Conservation (phyloP, 352 stramenopile genomes). For the Globisporangium orthogonon region DNA sequence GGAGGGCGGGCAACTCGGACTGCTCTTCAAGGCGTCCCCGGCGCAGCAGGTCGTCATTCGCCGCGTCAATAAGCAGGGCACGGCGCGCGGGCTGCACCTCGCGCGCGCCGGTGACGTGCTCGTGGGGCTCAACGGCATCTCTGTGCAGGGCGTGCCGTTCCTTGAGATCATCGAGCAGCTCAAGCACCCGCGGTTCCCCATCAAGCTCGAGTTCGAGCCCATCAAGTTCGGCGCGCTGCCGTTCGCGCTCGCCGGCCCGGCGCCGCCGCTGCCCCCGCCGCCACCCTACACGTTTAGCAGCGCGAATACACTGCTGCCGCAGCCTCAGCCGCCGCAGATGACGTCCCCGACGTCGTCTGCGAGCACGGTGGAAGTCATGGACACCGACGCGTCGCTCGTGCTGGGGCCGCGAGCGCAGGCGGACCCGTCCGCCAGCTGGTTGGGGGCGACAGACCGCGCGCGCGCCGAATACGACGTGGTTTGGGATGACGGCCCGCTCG, state of each 20-base stretch:
- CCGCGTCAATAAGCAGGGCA: conserved; percentile 67
- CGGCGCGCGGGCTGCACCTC: conserved; percentile 47
- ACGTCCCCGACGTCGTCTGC: conserved; percentile 23
- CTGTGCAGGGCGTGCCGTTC: conserved; percentile 43
- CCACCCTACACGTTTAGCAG: conserved; percentile 5
- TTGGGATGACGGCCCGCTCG: conserved; percentile 63
- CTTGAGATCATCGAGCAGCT: conserved; percentile 61
- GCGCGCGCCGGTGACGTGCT: conserved; percentile 74
- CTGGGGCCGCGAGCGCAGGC: conserved; percentile 1
- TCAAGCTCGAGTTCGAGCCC: conserved; percentile 65
- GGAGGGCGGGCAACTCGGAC: conserved; percentile 52
- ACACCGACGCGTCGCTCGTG: conserved; percentile 14
- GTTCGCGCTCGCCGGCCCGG: not conserved
- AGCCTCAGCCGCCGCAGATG: not conserved
- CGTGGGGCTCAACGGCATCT: conserved; percentile 53
- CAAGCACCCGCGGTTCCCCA: conserved; percentile 49
- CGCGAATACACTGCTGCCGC: too few species aligned
- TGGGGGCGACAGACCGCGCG: conserved; percentile 16
- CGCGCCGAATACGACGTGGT: conserved; percentile 66
- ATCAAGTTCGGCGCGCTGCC: conserved; percentile 30
- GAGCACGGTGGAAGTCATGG: conserved; percentile 18
- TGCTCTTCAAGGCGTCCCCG: conserved; percentile 64
- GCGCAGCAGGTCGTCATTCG: conserved; percentile 56
- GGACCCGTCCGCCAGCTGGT: conserved; percentile 20
- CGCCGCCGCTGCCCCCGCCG: not conserved